These are phyloP conservation scores for Penicilliopsis zonata DNA, from an alignment of 495 filamentous ascomycete genomes.

Conservation along the genomic window DNA sequence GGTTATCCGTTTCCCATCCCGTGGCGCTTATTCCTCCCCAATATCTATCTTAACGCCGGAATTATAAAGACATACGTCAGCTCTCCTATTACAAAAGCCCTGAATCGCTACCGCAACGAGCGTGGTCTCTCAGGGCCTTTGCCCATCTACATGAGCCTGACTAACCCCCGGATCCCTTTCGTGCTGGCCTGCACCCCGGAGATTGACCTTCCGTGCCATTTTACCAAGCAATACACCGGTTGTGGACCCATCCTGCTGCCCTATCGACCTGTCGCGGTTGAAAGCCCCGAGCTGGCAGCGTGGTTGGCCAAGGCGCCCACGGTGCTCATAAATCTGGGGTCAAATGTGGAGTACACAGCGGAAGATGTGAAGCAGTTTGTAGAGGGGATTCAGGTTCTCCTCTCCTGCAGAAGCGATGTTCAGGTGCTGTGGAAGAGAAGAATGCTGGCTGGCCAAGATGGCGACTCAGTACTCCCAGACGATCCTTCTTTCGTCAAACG, in stretches of 20 bases:
- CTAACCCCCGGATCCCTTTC: background rate
- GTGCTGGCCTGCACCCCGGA: conserved; percentile 5
- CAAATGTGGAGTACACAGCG: too few species aligned
- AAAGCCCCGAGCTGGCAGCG: conserved; percentile 15
- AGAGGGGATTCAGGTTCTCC: too few species aligned
- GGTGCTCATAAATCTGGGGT: conserved; percentile 29
- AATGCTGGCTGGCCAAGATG: conserved; percentile 10
- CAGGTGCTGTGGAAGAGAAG: conserved; percentile 38
- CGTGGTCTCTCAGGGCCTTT: background rate
- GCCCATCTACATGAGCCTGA: background rate
- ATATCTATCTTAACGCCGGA: conserved; percentile 24
- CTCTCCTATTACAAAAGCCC: too few species aligned
- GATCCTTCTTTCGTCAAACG: conserved; percentile 16
- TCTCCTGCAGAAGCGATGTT: too few species aligned
- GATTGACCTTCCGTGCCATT: conserved; percentile 8
- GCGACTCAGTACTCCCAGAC: conserved; percentile 7
- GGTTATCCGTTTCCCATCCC: conserved; percentile 23
- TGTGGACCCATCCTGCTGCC: conserved; percentile 14
- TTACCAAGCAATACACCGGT: conserved; percentile 5
- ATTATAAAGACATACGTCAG: too few species aligned
- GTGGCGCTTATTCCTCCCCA: conserved; percentile 14
- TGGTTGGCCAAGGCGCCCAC: conserved; percentile 24
- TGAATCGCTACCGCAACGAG: conserved; percentile 3
- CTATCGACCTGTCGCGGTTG: conserved; percentile 3
- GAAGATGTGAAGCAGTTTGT: too few species aligned